Evolutionary conservation across 2,329 filamentous ascomycete species (phyloP), one percentile per base, ranked within the genome.

Genomic region (Plenodomus tracheiphilus): DNA sequence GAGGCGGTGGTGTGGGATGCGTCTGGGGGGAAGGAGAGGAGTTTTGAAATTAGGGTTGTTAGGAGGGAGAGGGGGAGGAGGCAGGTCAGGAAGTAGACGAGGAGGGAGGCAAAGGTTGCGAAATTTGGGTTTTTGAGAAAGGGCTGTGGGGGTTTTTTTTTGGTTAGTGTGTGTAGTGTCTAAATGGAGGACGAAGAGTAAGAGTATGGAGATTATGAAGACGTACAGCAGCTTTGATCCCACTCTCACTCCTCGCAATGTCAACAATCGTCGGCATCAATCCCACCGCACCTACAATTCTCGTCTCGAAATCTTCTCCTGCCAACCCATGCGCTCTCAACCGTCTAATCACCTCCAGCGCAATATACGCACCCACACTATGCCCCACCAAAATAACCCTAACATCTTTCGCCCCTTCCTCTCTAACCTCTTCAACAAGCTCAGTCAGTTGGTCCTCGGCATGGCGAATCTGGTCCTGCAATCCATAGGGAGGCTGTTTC

Each of bases 381-480:
- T 80, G 77, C 1, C 77, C 77, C 39, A 79, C 68, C 6, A 80
- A 53, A 11, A 70, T 56, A 0, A 69, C 64, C 39, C 64, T 53
- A n/a, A 69, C 63, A 54, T 70, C 68, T n/a, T 48, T 59, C 9
- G 39, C 44, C 17, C 55, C 58, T 30, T 58, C 41, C 4, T 59
- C 53, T 39, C 53, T 58, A 2, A 58, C 47, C 3, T 64, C 58
- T 39, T 59, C 56, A 13, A 79, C 70, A 10, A 79, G 57, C 1
- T 69, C 51, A 15, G 73, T 65, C 1, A 84, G 55, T 19, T 73
- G 72, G 2, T 61, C 58, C 43, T 79, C 75, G 4, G 78, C 72
- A 48, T 77, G 74, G 6, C 73, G 56, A 28, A 84, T 81, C 58
- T 84, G 80, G 20, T 79, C 75, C 51, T 76, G 68, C 4, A 84